These are phyloP conservation scores for Colletotrichum phormii DNA, from an alignment of 2,329 filamentous ascomycete species.

Conservation along the genomic window DNA sequence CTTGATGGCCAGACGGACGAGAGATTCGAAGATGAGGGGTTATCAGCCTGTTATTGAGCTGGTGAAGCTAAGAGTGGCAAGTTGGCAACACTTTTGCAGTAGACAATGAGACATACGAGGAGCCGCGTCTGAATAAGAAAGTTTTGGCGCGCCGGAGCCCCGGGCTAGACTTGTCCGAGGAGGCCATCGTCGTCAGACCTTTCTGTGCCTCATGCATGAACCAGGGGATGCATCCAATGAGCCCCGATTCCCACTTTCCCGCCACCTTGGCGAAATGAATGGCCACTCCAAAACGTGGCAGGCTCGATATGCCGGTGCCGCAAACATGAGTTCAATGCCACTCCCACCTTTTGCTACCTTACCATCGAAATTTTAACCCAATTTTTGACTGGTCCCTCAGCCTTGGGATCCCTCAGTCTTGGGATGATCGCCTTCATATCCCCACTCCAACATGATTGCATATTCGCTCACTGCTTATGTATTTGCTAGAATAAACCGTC, in stretches of 20 bases:
- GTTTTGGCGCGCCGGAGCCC: neutral
- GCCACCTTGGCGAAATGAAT: neutral
- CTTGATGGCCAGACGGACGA: neutral
- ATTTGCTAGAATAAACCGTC: no score
- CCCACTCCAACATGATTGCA: no score
- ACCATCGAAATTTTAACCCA: no score
- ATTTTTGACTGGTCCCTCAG: no score
- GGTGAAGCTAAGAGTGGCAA: neutral
- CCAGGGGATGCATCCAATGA: neutral
- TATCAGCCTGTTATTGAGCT: neutral
- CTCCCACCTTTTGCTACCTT: neutral
- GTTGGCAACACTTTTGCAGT: neutral
- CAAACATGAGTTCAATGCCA: neutral
- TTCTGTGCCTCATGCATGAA: neutral
- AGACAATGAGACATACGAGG: neutral
- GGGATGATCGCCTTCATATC: no score
- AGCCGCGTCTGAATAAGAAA: neutral
- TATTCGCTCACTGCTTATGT: no score
- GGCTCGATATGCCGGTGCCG: neutral
- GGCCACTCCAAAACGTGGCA: neutral
- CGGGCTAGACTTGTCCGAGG: neutral
- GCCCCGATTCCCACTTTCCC: neutral
- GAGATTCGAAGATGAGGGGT: neutral
- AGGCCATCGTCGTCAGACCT: neutral
- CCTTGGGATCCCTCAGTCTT: no score